Conservation (phyloP, 1,139 yeast species). For the Nakaseomyces kungkrabaensis region DNA sequence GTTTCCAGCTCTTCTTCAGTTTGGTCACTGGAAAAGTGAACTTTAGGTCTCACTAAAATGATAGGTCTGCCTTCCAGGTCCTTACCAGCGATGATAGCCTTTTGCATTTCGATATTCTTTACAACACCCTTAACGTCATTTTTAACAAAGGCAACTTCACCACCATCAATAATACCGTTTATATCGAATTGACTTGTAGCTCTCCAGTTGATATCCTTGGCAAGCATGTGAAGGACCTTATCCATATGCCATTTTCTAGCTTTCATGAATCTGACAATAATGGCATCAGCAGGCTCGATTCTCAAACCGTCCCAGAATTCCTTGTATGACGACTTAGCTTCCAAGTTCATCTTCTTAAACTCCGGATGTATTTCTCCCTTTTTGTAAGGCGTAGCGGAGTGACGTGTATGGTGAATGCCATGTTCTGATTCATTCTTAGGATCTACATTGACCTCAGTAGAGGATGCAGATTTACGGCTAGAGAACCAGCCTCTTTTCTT, state of each 20-base stretch:
- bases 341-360: slow-evolving; percentile 35
- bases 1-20: slow-evolving; percentile 54
- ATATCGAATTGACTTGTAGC: slow-evolving; percentile 39
- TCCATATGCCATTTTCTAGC: slow-evolving; percentile 67
- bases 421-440: neutral
- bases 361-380: slow-evolving; percentile 29
- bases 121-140: slow-evolving; percentile 24
- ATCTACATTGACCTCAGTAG: neutral
- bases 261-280: slow-evolving; percentile 51
- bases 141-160: slow-evolving; percentile 40
- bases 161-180: slow-evolving; percentile 46
- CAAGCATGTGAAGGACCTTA: slow-evolving; percentile 52
- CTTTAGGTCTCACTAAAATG: slow-evolving; percentile 56
- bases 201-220: slow-evolving; percentile 63
- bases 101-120: slow-evolving; percentile 38
- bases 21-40: slow-evolving; percentile 62
- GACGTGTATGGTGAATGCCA: neutral
- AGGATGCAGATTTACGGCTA: neutral
- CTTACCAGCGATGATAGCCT: slow-evolving; percentile 53
- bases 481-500: neutral
- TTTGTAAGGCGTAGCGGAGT: slow-evolving; percentile 2
- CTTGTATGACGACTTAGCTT: slow-evolving; percentile 36
- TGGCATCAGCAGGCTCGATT: slow-evolving; percentile 60
- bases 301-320: slow-evolving; percentile 49
- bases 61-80: slow-evolving; percentile 61